phyloP scores from a whole-genome alignment of 331 rosid species.

The Rosa hybrid region DNA sequence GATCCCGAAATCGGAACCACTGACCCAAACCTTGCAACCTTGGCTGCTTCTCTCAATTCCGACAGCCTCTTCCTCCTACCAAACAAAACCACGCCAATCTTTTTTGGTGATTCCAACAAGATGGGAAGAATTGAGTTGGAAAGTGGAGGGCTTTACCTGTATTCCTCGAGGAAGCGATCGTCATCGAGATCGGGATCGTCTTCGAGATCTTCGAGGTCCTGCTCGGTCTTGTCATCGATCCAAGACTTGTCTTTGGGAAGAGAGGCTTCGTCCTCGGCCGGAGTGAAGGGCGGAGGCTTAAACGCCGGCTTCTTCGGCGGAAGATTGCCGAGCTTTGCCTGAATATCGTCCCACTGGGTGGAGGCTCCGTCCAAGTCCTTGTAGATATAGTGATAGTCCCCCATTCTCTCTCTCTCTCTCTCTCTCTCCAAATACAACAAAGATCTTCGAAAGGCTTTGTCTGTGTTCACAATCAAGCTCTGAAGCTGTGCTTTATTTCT shows the following conservation, averaged over 20 bases:
- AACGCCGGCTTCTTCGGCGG: conserved; percentile 69
- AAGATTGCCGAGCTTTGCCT: conserved; percentile 80
- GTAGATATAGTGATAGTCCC: too few relatives aligned
- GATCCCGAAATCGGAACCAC: conserved; percentile 83
- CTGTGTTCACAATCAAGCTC: too few relatives aligned
- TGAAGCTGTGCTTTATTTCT: too few relatives aligned
- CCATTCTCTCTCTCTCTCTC: too few relatives aligned
- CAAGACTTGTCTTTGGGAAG: conserved; percentile 70
- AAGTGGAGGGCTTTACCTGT: conserved; percentile 43
- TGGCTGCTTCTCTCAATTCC: conserved; percentile 24
- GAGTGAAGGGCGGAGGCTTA: conserved; percentile 73
- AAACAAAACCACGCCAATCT: background rate
- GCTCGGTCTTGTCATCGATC: conserved; percentile 77
- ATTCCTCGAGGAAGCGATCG: conserved; percentile 78
- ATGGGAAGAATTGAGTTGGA: background rate
- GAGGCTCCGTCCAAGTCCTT: too few relatives aligned
- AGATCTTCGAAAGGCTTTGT: too few relatives aligned
- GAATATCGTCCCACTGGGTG: conserved; percentile 84
- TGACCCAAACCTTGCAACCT: conserved; percentile 75
- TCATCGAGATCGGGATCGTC: conserved; percentile 72
- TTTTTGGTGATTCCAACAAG: too few relatives aligned
- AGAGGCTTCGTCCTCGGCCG: conserved; percentile 20
- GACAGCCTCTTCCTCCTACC: conserved; percentile 85
- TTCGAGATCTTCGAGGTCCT: conserved; percentile 83
- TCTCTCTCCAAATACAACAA: too few relatives aligned